Percentiles rank a stretch among this genome's conserved stretches.
These are phyloP conservation scores for Gyrodon tennesseensis DNA, from an alignment of 1,284 basidiomycete genomes.

Conservation along the genomic window DNA sequence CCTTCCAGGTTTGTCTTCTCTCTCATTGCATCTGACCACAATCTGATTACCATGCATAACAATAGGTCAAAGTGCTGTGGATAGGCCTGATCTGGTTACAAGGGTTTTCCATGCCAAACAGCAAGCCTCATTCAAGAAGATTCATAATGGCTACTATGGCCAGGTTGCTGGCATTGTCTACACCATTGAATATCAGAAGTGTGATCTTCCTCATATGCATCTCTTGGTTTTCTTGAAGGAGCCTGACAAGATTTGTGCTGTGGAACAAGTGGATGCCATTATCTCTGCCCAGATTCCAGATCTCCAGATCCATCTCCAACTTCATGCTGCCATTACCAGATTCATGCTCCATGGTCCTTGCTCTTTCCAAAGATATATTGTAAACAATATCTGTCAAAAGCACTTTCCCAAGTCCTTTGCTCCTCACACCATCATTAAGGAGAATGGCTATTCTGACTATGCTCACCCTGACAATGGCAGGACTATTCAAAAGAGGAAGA, in stretches of 20 bases:
- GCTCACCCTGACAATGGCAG: conserved; percentile 21
- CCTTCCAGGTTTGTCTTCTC: not conserved
- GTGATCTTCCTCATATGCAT: conserved; percentile 40
- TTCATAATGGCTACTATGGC: conserved; percentile 22
- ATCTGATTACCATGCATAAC: too few species aligned
- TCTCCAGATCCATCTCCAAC: not conserved
- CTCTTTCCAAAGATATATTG: conserved; percentile 18
- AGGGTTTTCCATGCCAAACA: conserved; percentile 51
- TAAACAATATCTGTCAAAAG: conserved; percentile 18
- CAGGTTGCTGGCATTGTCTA: conserved; percentile 12
- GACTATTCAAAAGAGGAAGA: conserved; percentile 5
- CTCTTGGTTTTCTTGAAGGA: conserved; percentile 27
- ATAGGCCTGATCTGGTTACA: conserved; percentile 52
- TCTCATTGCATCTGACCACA: too few species aligned
- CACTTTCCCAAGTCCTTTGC: conserved; percentile 13
- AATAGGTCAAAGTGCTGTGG: conserved; percentile 42
- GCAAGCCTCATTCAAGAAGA: conserved; percentile 41
- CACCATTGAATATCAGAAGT: conserved; percentile 26
- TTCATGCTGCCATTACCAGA: not conserved
- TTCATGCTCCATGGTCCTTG: conserved; percentile 23
- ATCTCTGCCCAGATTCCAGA: conserved; percentile 19
- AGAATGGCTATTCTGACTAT: conserved; percentile 27
- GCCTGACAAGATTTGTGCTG: conserved; percentile 9
- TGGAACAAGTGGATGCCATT: not conserved
- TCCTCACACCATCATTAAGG: conserved; percentile 13